A percentile compares a stretch with the other conserved stretches of the same genome.
Evolutionary conservation across 495 filamentous ascomycete genomes (phyloP).

Genomic region (Neurospora pannonica): DNA sequence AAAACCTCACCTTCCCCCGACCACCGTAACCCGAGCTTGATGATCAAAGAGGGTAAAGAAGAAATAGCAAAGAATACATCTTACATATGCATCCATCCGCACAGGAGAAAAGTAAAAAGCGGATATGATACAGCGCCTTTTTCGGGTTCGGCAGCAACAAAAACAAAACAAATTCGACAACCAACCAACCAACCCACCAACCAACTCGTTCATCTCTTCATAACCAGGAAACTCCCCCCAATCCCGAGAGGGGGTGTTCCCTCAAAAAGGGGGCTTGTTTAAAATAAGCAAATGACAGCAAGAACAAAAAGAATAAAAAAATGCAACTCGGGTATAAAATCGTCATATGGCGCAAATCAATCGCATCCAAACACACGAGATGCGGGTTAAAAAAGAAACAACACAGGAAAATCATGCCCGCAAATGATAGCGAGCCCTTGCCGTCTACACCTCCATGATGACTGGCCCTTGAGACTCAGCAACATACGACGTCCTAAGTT

Average conservation of each 20-base stretch:
- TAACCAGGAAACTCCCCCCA: background rate
- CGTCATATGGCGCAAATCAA: background rate
- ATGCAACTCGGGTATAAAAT: background rate
- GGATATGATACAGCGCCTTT: background rate
- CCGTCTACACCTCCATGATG: background rate
- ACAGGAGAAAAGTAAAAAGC: background rate
- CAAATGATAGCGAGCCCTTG: background rate
- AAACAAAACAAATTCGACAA: background rate
- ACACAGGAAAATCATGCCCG: background rate
- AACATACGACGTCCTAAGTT: slow-evolving; percentile 20
- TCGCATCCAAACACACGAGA: slow-evolving; percentile 6
- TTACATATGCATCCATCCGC: background rate
- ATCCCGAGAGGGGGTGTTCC: background rate
- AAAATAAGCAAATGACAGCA: slow-evolving; percentile 1
- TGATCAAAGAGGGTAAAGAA: background rate
- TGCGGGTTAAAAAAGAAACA: background rate
- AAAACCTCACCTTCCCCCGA: background rate
- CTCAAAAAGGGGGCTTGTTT: background rate
- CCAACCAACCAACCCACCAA: background rate
- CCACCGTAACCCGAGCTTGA: background rate
- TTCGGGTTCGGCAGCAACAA: background rate
- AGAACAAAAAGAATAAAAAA: slow-evolving; percentile 9
- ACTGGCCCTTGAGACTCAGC: slow-evolving; percentile 2
- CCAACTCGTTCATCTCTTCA: background rate
- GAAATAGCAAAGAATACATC: background rate